Conservation (phyloP, 768 basidiomycete species). For the Tephrocybe sp. region DNA sequence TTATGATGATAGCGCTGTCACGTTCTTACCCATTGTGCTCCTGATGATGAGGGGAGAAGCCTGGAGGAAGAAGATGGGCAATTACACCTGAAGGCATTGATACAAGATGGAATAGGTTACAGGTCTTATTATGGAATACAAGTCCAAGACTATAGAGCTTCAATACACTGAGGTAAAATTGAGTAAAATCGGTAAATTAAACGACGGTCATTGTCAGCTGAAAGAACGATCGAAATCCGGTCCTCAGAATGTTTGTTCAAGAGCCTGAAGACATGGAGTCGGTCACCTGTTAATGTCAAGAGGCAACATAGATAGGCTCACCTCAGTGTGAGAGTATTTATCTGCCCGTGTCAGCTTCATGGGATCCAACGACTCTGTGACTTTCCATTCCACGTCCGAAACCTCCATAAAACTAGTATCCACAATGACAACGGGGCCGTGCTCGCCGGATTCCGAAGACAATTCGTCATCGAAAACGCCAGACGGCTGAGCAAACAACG, state of each 20-base stretch:
- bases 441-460: neutral
- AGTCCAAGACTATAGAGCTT: no score
- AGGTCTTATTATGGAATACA: no score
- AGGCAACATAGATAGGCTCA: neutral
- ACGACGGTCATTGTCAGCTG: no score
- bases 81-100: no score
- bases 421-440: constrained; percentile 7
- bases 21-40: no score
- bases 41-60: no score
- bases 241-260: neutral
- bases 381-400: constrained; percentile 4
- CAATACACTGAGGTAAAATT: no score
- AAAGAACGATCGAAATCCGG: neutral
- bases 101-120: no score
- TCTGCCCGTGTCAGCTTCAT: neutral
- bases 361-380: constrained; percentile 3
- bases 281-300: neutral
- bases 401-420: constrained; percentile 2
- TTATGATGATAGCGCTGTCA: no score
- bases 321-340: neutral
- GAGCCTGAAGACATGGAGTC: neutral
- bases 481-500: constrained; percentile 11
- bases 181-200: no score
- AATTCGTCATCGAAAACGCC: constrained; percentile 7
- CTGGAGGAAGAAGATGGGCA: no score